phyloP scores from a whole-genome alignment of 257 asterid species.

The Solanum virginianum region DNA sequence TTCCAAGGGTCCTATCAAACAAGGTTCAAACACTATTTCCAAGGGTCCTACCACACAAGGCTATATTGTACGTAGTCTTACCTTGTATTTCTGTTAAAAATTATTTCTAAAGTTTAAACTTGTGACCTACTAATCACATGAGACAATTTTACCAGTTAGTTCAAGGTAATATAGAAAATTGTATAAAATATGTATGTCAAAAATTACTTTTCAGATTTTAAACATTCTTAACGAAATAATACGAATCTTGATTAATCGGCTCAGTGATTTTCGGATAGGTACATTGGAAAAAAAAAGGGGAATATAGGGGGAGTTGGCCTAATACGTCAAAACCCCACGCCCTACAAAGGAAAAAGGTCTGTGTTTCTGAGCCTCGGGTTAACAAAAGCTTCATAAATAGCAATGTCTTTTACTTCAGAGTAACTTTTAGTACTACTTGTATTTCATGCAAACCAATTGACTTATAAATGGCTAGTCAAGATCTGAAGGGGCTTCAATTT shows the following conservation, averaged over 20 bases:
- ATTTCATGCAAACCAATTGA: slow-evolving; percentile 4
- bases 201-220: too few relatives aligned
- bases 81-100: too few relatives aligned
- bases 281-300: background rate
- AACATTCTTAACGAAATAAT: background rate
- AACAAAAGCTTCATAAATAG: slow-evolving; percentile 6
- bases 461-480: background rate
- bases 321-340: slow-evolving; percentile 60
- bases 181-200: too few relatives aligned
- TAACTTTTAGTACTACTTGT: background rate
- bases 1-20: too few relatives aligned
- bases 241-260: background rate
- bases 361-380: slow-evolving; percentile 11
- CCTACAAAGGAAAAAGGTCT: slow-evolving; percentile 24
- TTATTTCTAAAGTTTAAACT: too few relatives aligned
- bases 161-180: too few relatives aligned
- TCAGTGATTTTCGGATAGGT: background rate
- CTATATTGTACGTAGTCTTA: too few relatives aligned
- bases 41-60: too few relatives aligned
- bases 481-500: background rate
- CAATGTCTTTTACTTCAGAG: background rate
- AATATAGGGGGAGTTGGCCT: slow-evolving; percentile 16
- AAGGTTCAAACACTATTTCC: too few relatives aligned
- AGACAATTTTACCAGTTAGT: too few relatives aligned
- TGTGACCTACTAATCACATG: too few relatives aligned